A percentile compares a stretch with the other conserved stretches of the same genome.
phyloP scores from a whole-genome alignment of 2,329 filamentous ascomycete species.

The Pseudogymnoascus sp. region DNA sequence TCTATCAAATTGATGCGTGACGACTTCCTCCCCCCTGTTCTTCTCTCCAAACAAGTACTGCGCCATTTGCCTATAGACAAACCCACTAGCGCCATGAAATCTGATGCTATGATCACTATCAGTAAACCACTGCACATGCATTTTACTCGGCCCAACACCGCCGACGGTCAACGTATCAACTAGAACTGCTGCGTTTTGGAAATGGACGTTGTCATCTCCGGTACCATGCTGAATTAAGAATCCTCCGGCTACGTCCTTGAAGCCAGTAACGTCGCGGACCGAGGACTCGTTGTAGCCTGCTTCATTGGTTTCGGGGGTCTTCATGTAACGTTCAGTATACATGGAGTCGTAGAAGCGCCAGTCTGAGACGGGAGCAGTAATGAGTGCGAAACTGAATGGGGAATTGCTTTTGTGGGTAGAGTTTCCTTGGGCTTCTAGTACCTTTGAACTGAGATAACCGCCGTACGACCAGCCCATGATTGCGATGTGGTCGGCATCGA shows the following conservation, averaged over 20 bases:
- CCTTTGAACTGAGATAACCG: conserved; percentile 59
- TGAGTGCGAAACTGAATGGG: conserved; percentile 52
- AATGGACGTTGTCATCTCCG: conserved; percentile 66
- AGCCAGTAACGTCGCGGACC: conserved; percentile 50
- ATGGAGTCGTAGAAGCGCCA: conserved; percentile 66
- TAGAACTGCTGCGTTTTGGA: conserved; percentile 57
- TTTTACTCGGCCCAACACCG: conserved; percentile 52
- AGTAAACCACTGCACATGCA: conserved; percentile 58
- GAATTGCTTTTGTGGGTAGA: conserved; percentile 24
- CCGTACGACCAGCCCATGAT: conserved; percentile 67
- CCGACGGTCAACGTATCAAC: conserved; percentile 53
- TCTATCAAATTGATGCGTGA: conserved; percentile 17
- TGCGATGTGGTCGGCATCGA: conserved; percentile 52
- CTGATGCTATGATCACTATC: conserved; percentile 57
- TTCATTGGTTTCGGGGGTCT: conserved; percentile 48
- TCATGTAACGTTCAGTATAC: conserved; percentile 70
- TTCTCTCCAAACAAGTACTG: conserved; percentile 56
- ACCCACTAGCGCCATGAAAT: conserved; percentile 49
- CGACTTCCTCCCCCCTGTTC: conserved; percentile 34
- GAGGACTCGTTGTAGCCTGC: conserved; percentile 55
- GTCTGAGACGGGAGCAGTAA: conserved; percentile 60
- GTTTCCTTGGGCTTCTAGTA: conserved; percentile 53
- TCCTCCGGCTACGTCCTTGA: conserved; percentile 53
- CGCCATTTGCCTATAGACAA: conserved; percentile 57
- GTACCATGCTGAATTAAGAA: conserved; percentile 59